These are phyloP conservation scores for Exophiala calicioides DNA, from an alignment of 2,329 filamentous ascomycete species.

Conservation along the genomic window DNA sequence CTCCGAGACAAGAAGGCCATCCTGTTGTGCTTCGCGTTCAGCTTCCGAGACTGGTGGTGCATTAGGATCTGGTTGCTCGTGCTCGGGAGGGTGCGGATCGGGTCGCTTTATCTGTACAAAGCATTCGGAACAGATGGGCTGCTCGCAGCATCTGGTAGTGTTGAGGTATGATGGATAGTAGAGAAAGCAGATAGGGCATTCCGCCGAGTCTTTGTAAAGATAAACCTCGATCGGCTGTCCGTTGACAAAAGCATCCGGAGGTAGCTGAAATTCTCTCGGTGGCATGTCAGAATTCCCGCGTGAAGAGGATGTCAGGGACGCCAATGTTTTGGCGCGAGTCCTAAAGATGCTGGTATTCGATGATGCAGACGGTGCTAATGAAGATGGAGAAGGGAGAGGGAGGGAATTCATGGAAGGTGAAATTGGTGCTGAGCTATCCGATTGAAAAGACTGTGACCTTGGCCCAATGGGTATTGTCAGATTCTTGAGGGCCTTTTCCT, in stretches of 20 bases:
- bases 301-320: constrained; percentile 74
- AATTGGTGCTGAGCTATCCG: constrained; percentile 63
- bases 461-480: constrained; percentile 78
- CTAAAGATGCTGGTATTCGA: constrained; percentile 65
- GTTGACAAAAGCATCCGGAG: constrained; percentile 84
- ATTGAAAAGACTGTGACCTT: constrained; percentile 75
- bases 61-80: constrained; percentile 54
- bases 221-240: constrained; percentile 92
- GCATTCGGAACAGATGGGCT: constrained; percentile 95
- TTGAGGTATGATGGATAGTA: constrained; percentile 96
- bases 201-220: constrained; percentile 83
- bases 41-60: constrained; percentile 37
- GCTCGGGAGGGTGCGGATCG: constrained; percentile 86
- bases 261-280: constrained; percentile 76
- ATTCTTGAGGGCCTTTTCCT: constrained; percentile 65
- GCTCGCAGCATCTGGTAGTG: constrained; percentile 90
- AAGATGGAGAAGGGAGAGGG: constrained; percentile 59
- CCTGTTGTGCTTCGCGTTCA: constrained; percentile 45
- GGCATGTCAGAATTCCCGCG: constrained; percentile 73
- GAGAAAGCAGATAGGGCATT: constrained; percentile 96
- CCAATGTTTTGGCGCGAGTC: constrained; percentile 83
- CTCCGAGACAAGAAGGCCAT: constrained; percentile 77
- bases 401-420: constrained; percentile 65
- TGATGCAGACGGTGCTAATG: constrained; percentile 54
- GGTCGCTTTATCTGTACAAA: constrained; percentile 98